Percentiles rank a stretch among this genome's conserved stretches.
These are phyloP conservation scores for Erythrophleum ivorense DNA, from an alignment of 331 rosid genomes.

Conservation along the genomic window DNA sequence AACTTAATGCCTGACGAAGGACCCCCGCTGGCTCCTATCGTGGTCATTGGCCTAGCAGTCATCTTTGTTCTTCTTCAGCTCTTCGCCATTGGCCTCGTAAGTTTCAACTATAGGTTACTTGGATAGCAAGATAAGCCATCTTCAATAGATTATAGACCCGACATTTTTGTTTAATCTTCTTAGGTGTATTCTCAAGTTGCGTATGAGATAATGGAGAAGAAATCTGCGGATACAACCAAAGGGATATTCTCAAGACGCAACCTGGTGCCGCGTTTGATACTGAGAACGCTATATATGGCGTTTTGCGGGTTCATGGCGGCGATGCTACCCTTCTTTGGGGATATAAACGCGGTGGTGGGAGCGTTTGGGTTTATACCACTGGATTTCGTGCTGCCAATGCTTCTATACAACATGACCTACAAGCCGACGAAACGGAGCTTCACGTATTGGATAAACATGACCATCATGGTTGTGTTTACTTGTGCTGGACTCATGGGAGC, in stretches of 20 bases:
- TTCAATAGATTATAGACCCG: not conserved
- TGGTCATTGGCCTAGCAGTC: conserved; percentile 75
- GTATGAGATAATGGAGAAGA: conserved; percentile 86
- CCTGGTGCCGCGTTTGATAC: conserved; percentile 75
- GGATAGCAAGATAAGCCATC: not conserved
- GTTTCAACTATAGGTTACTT: not conserved
- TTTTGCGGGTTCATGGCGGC: conserved; percentile 80
- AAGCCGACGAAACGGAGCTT: conserved; percentile 67
- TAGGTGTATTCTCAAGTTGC: conserved; percentile 98
- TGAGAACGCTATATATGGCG: conserved; percentile 71
- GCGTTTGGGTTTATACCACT: conserved; percentile 88
- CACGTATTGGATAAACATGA: conserved; percentile 69
- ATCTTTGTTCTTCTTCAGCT: conserved; percentile 86
- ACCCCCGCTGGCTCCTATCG: conserved; percentile 81
- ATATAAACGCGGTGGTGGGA: conserved; percentile 80
- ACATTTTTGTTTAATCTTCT: no score
- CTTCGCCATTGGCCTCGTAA: conserved; percentile 85
- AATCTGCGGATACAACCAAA: conserved; percentile 74
- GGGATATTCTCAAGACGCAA: conserved; percentile 81
- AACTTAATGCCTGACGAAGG: conserved; percentile 70
- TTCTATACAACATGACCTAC: conserved; percentile 77
- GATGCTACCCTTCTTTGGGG: conserved; percentile 94
- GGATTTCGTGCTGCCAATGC: conserved; percentile 90
- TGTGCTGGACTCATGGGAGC: conserved; percentile 76
- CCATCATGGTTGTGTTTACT: conserved; percentile 69